These are phyloP conservation scores for Apophysomyces trapeziformis DNA, from an alignment of 371 early-diverging fungal species.

Conservation along the genomic window DNA sequence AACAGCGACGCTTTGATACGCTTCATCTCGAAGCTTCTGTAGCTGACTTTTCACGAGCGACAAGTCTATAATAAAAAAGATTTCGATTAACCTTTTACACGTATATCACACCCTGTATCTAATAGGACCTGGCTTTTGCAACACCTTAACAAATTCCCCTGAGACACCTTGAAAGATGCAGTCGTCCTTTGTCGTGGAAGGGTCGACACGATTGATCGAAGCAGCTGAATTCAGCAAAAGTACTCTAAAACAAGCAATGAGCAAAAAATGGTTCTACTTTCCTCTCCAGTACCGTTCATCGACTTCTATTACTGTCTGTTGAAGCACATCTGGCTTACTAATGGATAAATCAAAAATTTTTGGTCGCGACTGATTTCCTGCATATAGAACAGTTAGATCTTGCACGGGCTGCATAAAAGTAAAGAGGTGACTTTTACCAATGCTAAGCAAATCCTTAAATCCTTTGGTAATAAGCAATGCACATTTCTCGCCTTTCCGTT, in stretches of 20 bases:
- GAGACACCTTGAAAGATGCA: constrained; percentile 76
- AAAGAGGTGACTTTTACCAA: constrained; percentile 45
- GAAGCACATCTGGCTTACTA: constrained; percentile 81
- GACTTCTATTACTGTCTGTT: constrained; percentile 84
- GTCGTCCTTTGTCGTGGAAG: constrained; percentile 25
- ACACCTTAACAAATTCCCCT: constrained; percentile 82
- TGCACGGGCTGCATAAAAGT: not conserved
- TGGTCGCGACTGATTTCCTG: constrained; percentile 94
- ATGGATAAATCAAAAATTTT: constrained; percentile 93
- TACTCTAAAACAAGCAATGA: constrained; percentile 47
- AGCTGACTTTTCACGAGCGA: constrained; percentile 61
- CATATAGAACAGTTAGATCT: constrained; percentile 15
- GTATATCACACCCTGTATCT: too few species aligned
- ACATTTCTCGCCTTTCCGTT: constrained; percentile 87
- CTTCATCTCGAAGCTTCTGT: constrained; percentile 62
- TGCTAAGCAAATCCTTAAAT: constrained; percentile 74
- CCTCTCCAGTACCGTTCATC: constrained; percentile 76
- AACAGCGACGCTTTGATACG: constrained; percentile 86
- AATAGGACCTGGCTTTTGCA: constrained; percentile 66
- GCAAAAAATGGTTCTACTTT: not conserved
- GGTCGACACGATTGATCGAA: constrained; percentile 49
- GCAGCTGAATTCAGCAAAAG: constrained; percentile 77
- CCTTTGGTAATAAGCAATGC: constrained; percentile 92
- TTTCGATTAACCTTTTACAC: not conserved
- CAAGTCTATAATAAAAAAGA: constrained; percentile 20